A percentile compares a stretch with the other conserved stretches of the same genome.
phyloP scores from a whole-genome alignment of 306 rosid genomes.

The Corylus heterophylla region DNA sequence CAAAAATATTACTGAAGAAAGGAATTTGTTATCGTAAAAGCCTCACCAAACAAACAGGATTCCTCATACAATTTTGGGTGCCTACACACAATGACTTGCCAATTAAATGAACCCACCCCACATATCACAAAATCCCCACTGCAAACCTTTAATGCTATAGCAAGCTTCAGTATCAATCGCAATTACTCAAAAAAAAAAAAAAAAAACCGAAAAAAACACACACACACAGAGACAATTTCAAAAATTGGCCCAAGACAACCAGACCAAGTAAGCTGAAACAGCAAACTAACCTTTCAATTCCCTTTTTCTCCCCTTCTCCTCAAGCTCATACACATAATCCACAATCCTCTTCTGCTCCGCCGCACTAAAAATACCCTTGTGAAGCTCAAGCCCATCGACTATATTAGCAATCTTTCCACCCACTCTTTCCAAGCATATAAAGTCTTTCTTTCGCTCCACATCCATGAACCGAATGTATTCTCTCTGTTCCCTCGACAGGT shows the following conservation, averaged over 20 bases:
- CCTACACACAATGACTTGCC: background rate
- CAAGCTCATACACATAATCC: constrained; percentile 46
- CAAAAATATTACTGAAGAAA: background rate
- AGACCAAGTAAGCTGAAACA: background rate
- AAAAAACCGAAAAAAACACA: no score
- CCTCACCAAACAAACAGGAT: background rate
- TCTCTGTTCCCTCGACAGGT: constrained; percentile 70
- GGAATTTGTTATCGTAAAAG: background rate
- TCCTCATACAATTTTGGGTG: background rate
- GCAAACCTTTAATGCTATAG: background rate
- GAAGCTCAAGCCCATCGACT: constrained; percentile 91
- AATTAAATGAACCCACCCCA: background rate
- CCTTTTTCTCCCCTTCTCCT: constrained; percentile 74
- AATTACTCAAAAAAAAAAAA: background rate
- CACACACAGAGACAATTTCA: background rate
- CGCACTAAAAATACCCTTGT: constrained; percentile 77
- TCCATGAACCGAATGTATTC: constrained; percentile 69
- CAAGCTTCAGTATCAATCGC: background rate
- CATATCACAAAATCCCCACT: no score
- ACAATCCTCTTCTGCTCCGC: constrained; percentile 89
- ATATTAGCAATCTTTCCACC: constrained; percentile 68
- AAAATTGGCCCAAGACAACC: background rate
- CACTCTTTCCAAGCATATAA: constrained; percentile 67
- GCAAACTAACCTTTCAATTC: constrained; percentile 70
- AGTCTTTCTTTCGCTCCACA: constrained; percentile 66